Percentiles rank a stretch among this genome's conserved stretches.
Evolutionary conservation across 257 asterid genomes (phyloP).

Genomic region (Rauvolfia tetraphylla): DNA sequence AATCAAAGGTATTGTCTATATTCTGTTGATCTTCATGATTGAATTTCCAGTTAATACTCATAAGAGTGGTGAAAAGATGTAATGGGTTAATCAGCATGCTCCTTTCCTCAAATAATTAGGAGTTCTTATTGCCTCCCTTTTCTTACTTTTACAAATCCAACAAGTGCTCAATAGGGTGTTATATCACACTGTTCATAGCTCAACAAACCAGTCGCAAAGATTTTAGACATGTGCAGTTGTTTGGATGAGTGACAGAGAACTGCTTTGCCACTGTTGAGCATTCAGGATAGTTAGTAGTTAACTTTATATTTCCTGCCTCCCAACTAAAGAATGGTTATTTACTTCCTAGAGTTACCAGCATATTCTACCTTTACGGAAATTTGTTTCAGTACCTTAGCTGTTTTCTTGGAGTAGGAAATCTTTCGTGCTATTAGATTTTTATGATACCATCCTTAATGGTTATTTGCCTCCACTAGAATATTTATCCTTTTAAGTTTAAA

Average conservation of each 20-base stretch:
- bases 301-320: neutral
- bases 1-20: neutral
- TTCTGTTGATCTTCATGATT: neutral
- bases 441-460: too few species aligned
- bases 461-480: too few species aligned
- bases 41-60: neutral
- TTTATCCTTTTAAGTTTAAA: neutral
- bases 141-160: neutral
- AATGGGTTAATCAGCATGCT: neutral
- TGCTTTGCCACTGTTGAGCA: neutral
- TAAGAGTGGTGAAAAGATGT: neutral
- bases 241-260: neutral
- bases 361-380: neutral
- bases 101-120: neutral
- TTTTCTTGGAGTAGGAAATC: neutral
- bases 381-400: too few species aligned
- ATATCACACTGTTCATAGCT: neutral
- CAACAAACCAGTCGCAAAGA: neutral
- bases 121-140: neutral
- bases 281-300: neutral
- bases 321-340: neutral
- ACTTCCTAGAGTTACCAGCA: neutral
- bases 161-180: too few species aligned
- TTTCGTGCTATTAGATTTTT: neutral
- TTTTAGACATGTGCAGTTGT: neutral